Base-by-base conservation (phyloP, 2,329 filamentous ascomycete species). In the Aspergillus viridinutans region DNA sequence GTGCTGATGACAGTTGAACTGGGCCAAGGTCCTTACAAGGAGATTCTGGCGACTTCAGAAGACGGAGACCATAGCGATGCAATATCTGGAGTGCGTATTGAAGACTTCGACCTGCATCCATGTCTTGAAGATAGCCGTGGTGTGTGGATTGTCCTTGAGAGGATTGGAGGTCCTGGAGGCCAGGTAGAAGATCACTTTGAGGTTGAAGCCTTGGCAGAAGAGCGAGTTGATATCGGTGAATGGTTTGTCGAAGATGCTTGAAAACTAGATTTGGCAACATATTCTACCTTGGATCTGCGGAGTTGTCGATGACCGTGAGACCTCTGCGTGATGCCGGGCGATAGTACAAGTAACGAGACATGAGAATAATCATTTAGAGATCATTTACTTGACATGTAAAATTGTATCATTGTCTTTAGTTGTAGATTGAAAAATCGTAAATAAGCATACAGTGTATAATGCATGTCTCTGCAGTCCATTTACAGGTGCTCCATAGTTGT, bases 141-240 rank as follows among this genome's bases (percentile, higher is more conserved):
- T 20, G 72, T 92, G 56, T 95, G 89, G 88, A 78, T 97, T 53
- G 87, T 96, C 5, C 78, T 97, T 45, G 92, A 97, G 74, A 83
- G 89, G 62, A 82, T 93, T 66, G 89, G 86, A n/a, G 83, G 81
- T 10, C 79, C 78, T 48, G 75, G 75, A 4, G 79, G 85, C 81
- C 74, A 77, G 56, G 72, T 76, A 10, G 71, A 76, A 54, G 75
- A 77, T 55, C 70, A 73, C 53, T 67, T 78, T 52, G 70, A 76
- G 54, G 72, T 79, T 3, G 76, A 78, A 57, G 73, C 75, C 20
- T 64, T 78, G 54, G 70, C 70, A 1, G 75, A 77, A 57, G 76
- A 77, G 58, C 64, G 69, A 43, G 72, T 78, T 21, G 74, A 75
- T 26, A 74, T 78, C 55, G 76, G 76, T 1, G 66, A 73, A 52